A percentile compares a stretch with the other conserved stretches of the same genome.
Evolutionary conservation across 306 rosid genomes (phyloP).

Genomic region (Cucurbita pepo): DNA sequence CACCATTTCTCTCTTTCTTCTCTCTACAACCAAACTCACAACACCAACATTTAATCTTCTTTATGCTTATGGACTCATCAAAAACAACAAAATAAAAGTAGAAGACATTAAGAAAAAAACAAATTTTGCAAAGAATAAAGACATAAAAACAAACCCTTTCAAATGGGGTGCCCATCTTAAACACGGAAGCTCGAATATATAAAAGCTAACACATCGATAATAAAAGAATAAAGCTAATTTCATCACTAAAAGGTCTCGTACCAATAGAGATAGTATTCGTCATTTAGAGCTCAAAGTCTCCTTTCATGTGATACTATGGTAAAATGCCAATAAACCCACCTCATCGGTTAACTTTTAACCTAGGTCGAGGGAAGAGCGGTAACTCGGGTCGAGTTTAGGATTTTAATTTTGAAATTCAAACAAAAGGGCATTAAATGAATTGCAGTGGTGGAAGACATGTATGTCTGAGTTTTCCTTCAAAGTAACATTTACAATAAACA

Average conservation of each 20-base stretch:
- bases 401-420: background rate
- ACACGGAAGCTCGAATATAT: slow-evolving; percentile 16
- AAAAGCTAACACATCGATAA: slow-evolving; percentile 23
- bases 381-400: background rate
- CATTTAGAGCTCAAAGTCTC: too few relatives aligned
- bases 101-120: too few relatives aligned
- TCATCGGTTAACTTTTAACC: too few relatives aligned
- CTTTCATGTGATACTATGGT: too few relatives aligned
- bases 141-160: background rate
- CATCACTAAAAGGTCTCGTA: too few relatives aligned
- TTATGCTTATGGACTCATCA: too few relatives aligned
- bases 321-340: too few relatives aligned
- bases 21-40: too few relatives aligned
- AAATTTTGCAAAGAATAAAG: background rate
- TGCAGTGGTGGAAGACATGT: background rate
- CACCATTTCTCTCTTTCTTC: background rate
- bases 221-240: slow-evolving; percentile 50
- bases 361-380: too few relatives aligned
- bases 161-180: background rate
- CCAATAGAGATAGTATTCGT: too few relatives aligned
- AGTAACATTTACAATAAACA: background rate
- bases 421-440: background rate
- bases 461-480: slow-evolving; percentile 6
- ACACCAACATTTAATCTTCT: too few relatives aligned
- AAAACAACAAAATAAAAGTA: background rate